These are phyloP conservation scores for Melampsora americana DNA, from an alignment of 1,284 basidiomycete genomes.

Conservation along the genomic window DNA sequence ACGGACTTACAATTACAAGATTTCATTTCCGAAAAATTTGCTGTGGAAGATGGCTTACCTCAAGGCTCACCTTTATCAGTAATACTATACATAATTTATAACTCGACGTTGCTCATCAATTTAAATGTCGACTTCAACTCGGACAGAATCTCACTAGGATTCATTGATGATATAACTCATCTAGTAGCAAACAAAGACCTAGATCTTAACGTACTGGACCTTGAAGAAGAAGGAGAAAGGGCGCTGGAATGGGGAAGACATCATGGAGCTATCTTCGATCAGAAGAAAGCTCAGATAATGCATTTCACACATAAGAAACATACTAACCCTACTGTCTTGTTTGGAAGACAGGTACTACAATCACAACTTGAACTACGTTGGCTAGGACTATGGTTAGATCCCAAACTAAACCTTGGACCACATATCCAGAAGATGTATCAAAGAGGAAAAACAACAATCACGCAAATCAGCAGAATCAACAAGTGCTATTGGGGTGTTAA, in stretches of 20 bases:
- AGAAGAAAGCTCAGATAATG: slow-evolving; percentile 13
- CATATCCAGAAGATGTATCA: not conserved
- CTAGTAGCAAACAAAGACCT: not conserved
- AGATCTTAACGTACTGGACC: not conserved
- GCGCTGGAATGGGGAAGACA: slow-evolving; percentile 1
- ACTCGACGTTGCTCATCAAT: slow-evolving; percentile 2
- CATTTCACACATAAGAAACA: slow-evolving; percentile 2
- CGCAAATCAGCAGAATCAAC: not conserved
- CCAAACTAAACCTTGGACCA: not conserved
- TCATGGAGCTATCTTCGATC: slow-evolving; percentile 17
- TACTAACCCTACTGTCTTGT: not conserved
- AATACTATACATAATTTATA: slow-evolving; percentile 27
- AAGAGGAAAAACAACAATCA: not conserved
- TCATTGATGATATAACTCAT: slow-evolving; percentile 22
- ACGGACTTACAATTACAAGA: too few species aligned
- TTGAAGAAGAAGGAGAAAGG: not conserved
- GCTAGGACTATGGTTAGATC: not conserved
- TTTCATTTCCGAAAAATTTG: slow-evolving; percentile 4
- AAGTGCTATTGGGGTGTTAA: not conserved
- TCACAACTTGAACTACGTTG: not conserved
- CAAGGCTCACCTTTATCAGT: too few species aligned
- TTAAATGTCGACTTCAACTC: not conserved
- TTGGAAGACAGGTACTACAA: not conserved
- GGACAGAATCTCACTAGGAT: slow-evolving; percentile 8
- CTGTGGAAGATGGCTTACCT: slow-evolving; percentile 8